A percentile compares a stretch with the other conserved stretches of the same genome.
Conservation (phyloP, 2,329 filamentous ascomycete species). For the Leptodontidium sp. region DNA sequence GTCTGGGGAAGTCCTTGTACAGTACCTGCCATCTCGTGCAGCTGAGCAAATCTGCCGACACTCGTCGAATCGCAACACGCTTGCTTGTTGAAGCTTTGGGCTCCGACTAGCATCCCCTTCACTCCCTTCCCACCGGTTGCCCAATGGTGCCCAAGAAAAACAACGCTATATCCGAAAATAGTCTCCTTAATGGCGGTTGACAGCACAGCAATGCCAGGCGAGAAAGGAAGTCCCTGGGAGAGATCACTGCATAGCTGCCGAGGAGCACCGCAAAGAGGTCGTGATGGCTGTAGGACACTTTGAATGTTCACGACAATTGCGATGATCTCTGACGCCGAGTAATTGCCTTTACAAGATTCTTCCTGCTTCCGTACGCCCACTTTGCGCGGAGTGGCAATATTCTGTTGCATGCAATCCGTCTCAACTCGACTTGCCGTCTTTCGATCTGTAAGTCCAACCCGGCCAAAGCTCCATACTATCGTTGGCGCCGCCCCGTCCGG, state of each 20-base stretch:
- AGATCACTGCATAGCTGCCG: slow-evolving; percentile 21
- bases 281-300: not conserved
- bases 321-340: slow-evolving; percentile 28
- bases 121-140: slow-evolving; percentile 6
- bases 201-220: slow-evolving; percentile 21
- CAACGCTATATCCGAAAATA: slow-evolving; percentile 18
- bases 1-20: slow-evolving; percentile 17
- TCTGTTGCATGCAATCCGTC: slow-evolving; percentile 18
- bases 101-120: slow-evolving; percentile 19
- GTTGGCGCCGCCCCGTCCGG: slow-evolving; percentile 27
- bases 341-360: slow-evolving; percentile 21
- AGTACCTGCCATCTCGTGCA: slow-evolving; percentile 14
- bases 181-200: slow-evolving; percentile 14
- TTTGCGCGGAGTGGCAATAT: slow-evolving; percentile 29
- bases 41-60: not conserved
- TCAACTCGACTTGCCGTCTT: slow-evolving; percentile 15
- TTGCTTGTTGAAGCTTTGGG: slow-evolving; percentile 16
- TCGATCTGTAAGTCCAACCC: slow-evolving; percentile 24
- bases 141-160: slow-evolving; percentile 33
- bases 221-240: slow-evolving; percentile 24
- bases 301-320: slow-evolving; percentile 20
- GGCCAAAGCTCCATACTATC: slow-evolving; percentile 30
- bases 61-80: slow-evolving; percentile 11
- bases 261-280: slow-evolving; percentile 8
- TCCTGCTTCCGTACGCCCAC: slow-evolving; percentile 25